Evolutionary conservation across 768 basidiomycete species (phyloP), one percentile per base, ranked within the genome.

Genomic region (Mrakia blollopis): DNA sequence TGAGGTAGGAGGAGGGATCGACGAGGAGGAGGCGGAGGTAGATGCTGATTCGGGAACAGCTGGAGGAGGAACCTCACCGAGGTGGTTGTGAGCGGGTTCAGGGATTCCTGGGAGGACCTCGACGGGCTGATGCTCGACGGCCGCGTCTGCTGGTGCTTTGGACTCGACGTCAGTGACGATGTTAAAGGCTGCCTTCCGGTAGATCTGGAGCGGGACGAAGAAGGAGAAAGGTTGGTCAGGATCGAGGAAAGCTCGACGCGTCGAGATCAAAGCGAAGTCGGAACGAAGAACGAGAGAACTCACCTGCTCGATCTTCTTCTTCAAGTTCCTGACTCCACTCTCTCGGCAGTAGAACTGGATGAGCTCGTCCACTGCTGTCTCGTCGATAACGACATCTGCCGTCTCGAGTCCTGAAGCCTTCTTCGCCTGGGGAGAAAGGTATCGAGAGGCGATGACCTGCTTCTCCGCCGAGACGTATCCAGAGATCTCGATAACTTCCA

Each of bases 261-360:
- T 50, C 30, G 47, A 77, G 35, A 13, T 39, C 30, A 32, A n/a
- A n/a, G n/a, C n/a, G n/a, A n/a, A n/a, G n/a, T n/a, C n/a, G 52
- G 57, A 67, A 60, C 37, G 0, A 25, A 39, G 21, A 28, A 57
- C 1, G 44, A 4, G n/a, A 16, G 81, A 75, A 79, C 80, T 72
- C 75, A 93, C 94, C 89, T 98, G 98, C 82, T 99, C 96, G 74
- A 99, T 96, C 81, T 95, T 92, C 85, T 99, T 98, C 89, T 98
- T 98, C 83, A 99, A 82, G 82, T 94, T 94, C 69, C 97, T 87
- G 41, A 99, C 97, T 62, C 97, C 97, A 80, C 93, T 96, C 85
- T 99, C 97, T 32, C 97, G 88, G 82, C 93, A 95, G 84, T 98
- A 98, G 83, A 94, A 98, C 82, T 95, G 92, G 85, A 99, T 98